Percentiles rank a stretch among this genome's conserved stretches.
Evolutionary conservation across 2,329 filamentous ascomycete genomes (phyloP).

Genomic region (Xylariaceae sp.): DNA sequence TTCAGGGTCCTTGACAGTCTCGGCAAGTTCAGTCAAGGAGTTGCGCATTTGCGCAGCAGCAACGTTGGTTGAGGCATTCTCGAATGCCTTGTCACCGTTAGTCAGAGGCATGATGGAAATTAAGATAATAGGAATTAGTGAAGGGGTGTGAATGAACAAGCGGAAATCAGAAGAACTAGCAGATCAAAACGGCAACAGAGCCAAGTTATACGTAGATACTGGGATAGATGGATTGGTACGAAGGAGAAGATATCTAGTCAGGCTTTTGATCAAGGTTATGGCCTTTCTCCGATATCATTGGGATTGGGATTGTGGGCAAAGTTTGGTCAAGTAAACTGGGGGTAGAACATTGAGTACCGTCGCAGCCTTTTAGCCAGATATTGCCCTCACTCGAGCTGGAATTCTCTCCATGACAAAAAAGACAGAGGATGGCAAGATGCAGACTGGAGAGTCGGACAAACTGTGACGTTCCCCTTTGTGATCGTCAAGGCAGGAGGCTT

Average conservation of each 20-base stretch:
- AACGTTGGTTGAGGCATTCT: slow-evolving; percentile 98
- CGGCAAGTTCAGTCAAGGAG: slow-evolving; percentile 84
- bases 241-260: not conserved
- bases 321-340: no score
- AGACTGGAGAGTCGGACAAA: no score
- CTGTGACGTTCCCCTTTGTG: slow-evolving; percentile 2
- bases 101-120: slow-evolving; percentile 26
- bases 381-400: no score
- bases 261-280: no score
- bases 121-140: slow-evolving; percentile 1
- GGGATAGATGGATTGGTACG: not conserved
- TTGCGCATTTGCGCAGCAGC: slow-evolving; percentile 99
- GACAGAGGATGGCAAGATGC: no score
- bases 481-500: not conserved
- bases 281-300: no score
- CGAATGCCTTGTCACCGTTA: slow-evolving; percentile 71
- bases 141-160: slow-evolving; percentile 3
- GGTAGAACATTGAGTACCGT: no score
- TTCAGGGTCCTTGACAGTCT: slow-evolving; percentile 78
- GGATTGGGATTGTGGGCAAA: no score
- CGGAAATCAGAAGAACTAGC: not conserved
- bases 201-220: no score
- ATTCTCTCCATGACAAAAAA: no score
- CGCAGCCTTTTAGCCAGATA: no score
- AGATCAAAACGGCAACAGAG: no score